Evolutionary conservation across 352 stramenopile genomes (phyloP), one percentile per base, ranked within the genome.

Genomic region (Pythium volutum): DNA sequence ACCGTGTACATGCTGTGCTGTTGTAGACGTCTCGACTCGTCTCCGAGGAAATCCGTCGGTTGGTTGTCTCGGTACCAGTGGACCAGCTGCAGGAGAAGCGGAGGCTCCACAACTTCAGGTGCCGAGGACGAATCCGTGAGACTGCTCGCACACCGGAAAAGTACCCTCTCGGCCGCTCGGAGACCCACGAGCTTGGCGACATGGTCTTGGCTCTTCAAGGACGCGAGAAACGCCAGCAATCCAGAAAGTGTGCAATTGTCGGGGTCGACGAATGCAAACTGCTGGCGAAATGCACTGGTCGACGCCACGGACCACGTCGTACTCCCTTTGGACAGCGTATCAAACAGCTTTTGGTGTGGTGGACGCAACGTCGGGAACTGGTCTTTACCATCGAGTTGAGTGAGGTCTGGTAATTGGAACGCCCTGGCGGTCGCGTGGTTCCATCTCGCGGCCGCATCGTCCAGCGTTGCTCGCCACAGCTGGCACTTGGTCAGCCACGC

Each of bases 31-130:
- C 1, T 55, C 20, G 49, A 55, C 31, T 50, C 53, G 27, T 51
- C 52, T n/a, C 15, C 15, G 14, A 31, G 26, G 9, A 31, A 36
- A n/a, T 25, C 6, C 20, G 11, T 58, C n/a, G 38, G 5, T 23
- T 48, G 51, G 51, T 48, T 14, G 34, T 38, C 26, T 2, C 36
- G 38, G 26, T 59, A 59, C 52, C 52, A 59, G 20, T 23, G n/a
- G 8, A 51, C 3, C 8, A 59, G 10, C 26, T 50, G 22, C 8
- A 59, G 27, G 7, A 59, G 52, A 23, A n/a, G 9, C 23, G n/a
- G n/a, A n/a, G n/a, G n/a, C n/a, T n/a, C n/a, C n/a, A n/a, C n/a
- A n/a, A n/a, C n/a, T 18, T 36, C 11, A 29, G 12, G n/a, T 31
- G 34, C 22, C 16, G 31, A 36, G 7, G 14, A 36, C 31, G 31